Percentiles rank a stretch among this genome's conserved stretches.
phyloP scores from a whole-genome alignment of 148 eudicot genomes.

The Simmondsia chinensis region DNA sequence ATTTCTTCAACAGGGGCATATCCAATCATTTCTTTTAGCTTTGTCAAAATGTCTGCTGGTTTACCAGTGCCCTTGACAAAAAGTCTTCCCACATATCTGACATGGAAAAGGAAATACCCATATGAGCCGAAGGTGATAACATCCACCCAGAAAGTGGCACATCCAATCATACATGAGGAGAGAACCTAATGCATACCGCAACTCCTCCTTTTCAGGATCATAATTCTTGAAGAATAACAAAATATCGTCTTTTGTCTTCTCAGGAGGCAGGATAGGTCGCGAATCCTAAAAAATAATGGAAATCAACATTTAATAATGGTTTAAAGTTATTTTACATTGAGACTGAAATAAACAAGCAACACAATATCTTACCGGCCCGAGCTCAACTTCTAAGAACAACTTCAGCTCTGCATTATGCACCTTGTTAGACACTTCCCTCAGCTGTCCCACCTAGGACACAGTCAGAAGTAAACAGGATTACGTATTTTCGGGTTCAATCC shows the following conservation, averaged over 20 bases:
- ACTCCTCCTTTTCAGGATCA: conserved; percentile 74
- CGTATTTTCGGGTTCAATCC: too few relatives aligned
- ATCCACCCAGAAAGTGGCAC: not conserved
- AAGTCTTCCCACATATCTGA: conserved; percentile 58
- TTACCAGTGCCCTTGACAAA: conserved; percentile 58
- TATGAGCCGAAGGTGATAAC: not conserved
- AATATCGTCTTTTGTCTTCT: conserved; percentile 69
- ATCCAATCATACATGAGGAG: not conserved
- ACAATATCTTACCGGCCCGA: conserved; percentile 54
- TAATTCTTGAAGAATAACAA: conserved; percentile 77
- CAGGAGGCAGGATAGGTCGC: conserved; percentile 61
- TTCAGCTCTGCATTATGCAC: conserved; percentile 74
- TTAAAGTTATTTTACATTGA: too few relatives aligned
- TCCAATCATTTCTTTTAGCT: conserved; percentile 57
- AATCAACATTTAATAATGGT: not conserved
- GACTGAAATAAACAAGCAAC: too few relatives aligned
- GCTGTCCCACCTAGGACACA: conserved; percentile 62
- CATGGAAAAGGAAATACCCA: not conserved
- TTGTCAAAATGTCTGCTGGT: conserved; percentile 45
- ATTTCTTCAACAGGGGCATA: conserved; percentile 56
- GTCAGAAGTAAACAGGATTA: conserved; percentile 1
- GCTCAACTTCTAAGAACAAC: conserved; percentile 72
- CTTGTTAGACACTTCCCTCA: conserved; percentile 72
- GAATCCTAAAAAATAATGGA: conserved; percentile 37
- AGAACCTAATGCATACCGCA: conserved; percentile 33